Conservation (phyloP, 2,329 filamentous ascomycete species). For the Pseudopyricularia cyperi region DNA sequence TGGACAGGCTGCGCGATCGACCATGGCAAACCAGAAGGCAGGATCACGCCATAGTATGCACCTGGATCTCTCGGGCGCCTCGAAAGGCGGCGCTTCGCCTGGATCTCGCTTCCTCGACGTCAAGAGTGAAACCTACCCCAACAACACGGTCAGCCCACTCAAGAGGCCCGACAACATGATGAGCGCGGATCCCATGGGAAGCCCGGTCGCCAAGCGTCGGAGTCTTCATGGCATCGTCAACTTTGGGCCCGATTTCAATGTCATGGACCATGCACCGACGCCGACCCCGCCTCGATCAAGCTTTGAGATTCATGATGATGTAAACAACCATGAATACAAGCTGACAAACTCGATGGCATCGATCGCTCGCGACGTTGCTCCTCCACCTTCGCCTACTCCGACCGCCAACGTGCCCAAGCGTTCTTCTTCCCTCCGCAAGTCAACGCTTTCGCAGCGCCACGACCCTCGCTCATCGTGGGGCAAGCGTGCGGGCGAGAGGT, state of each 20-base stretch:
- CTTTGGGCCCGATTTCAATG: slow-evolving; percentile 52
- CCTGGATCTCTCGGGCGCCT: slow-evolving; percentile 40
- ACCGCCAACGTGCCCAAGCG: slow-evolving; percentile 46
- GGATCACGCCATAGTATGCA: slow-evolving; percentile 39
- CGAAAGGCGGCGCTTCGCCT: slow-evolving; percentile 24
- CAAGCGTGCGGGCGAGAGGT: slow-evolving; percentile 42
- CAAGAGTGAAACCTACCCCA: slow-evolving; percentile 28
- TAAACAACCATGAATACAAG: slow-evolving; percentile 35
- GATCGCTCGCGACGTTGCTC: slow-evolving; percentile 23
- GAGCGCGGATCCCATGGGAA: slow-evolving; percentile 74
- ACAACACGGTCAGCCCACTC: slow-evolving; percentile 63
- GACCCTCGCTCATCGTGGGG: slow-evolving; percentile 54
- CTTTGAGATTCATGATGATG: slow-evolving; percentile 33
- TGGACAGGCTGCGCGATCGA: slow-evolving; percentile 28
- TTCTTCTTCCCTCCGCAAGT: slow-evolving; percentile 68
- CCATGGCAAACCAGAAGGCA: slow-evolving; percentile 28
- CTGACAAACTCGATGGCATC: slow-evolving; percentile 24
- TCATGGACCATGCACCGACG: slow-evolving; percentile 51
- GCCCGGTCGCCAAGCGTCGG: slow-evolving; percentile 80
- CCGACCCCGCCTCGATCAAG: slow-evolving; percentile 24
- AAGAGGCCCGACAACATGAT: slow-evolving; percentile 87
- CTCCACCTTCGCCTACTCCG: slow-evolving; percentile 27
- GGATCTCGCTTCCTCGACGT: slow-evolving; percentile 38
- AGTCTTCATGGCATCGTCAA: slow-evolving; percentile 68
- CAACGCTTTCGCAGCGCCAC: slow-evolving; percentile 75